Conservation (phyloP, 768 basidiomycete genomes). For the Cyathus striatus region DNA sequence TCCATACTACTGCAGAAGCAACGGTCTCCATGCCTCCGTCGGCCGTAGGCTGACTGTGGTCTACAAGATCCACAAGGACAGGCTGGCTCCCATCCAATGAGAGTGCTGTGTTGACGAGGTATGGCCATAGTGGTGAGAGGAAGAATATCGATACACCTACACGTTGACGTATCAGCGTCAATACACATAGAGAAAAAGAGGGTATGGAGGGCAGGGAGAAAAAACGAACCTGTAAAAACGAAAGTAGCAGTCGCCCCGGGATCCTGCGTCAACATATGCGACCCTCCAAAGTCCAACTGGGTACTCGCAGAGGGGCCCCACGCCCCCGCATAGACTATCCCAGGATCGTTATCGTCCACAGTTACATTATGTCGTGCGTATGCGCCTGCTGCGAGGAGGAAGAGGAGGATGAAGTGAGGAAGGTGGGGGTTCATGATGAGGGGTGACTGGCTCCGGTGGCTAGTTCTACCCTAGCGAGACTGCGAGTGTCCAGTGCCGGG, state of each 20-base stretch:
- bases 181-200: too few relatives aligned
- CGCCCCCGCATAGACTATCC: constrained; percentile 23
- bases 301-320: constrained; percentile 24
- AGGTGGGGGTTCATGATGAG: too few relatives aligned
- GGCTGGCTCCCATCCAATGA: constrained; percentile 29
- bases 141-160: constrained; percentile 39
- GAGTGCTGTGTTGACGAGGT: constrained; percentile 32
- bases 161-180: too few relatives aligned
- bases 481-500: too few relatives aligned
- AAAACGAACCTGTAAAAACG: constrained; percentile 24
- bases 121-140: constrained; percentile 41
- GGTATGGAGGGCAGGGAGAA: too few relatives aligned
- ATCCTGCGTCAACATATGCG: constrained; percentile 24
- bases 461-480: too few relatives aligned
- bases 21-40: constrained; percentile 31
- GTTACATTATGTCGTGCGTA: constrained; percentile 23
- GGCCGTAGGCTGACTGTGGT: constrained; percentile 21
- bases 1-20: constrained; percentile 31
- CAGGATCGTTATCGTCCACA: constrained; percentile 23
- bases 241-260: constrained; percentile 33
- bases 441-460: too few relatives aligned
- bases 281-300: constrained; percentile 25
- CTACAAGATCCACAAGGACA: constrained; percentile 31
- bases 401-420: too few relatives aligned
- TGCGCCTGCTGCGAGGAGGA: too few relatives aligned